phyloP scores from a whole-genome alignment of 441 rosid species.

The Bocquillonia castaneifolia region DNA sequence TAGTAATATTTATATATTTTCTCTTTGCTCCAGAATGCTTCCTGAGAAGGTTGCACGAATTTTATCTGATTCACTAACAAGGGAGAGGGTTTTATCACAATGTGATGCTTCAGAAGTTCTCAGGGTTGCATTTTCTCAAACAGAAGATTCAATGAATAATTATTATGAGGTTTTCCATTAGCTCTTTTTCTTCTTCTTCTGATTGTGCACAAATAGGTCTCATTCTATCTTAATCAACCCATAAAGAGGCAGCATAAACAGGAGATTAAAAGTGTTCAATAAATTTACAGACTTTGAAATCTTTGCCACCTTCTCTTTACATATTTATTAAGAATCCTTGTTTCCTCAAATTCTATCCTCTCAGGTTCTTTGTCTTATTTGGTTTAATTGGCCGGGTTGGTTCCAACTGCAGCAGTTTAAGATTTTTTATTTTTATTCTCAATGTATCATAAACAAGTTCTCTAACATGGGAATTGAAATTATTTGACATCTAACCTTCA shows the following conservation, averaged over 20 bases:
- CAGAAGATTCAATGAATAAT: conserved; percentile 82
- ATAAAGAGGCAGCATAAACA: background rate
- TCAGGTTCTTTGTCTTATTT: no score
- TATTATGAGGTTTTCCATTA: conserved; percentile 64
- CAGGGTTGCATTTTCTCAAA: conserved; percentile 59
- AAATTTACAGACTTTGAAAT: background rate
- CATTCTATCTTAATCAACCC: background rate
- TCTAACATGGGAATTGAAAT: background rate
- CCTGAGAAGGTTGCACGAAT: conserved; percentile 69
- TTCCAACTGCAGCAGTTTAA: background rate
- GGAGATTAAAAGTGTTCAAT: background rate
- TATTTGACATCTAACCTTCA: no score
- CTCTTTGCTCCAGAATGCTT: conserved; percentile 50
- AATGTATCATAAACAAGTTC: background rate
- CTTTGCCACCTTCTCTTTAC: background rate
- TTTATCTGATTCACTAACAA: conserved; percentile 62
- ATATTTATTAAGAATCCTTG: background rate
- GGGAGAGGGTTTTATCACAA: conserved; percentile 60
- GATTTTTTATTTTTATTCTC: background rate
- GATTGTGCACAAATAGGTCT: background rate
- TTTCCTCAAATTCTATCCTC: background rate
- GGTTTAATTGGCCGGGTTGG: background rate
- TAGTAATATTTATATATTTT: background rate
- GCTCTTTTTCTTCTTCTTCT: conserved; percentile 11
- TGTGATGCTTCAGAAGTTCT: conserved; percentile 85